Evolutionary conservation across 345 rosid species (phyloP).

Genomic region (Brassica rapa): DNA sequence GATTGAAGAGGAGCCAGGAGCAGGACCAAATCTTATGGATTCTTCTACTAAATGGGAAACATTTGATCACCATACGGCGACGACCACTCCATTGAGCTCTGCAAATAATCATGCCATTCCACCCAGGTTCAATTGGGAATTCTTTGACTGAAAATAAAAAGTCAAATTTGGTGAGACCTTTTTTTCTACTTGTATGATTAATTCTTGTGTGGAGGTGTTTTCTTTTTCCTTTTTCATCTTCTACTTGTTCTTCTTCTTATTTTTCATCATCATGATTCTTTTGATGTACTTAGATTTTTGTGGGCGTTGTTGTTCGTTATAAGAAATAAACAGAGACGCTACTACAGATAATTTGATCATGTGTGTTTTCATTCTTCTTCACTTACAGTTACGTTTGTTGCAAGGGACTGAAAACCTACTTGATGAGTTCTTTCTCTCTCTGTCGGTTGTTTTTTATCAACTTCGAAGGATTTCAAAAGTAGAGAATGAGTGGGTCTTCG

Average conservation of each 20-base stretch:
- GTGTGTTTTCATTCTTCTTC: conserved; percentile 1
- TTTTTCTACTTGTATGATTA: conserved; percentile 26
- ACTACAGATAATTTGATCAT: conserved; percentile 29
- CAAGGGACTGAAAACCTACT: conserved; percentile 32
- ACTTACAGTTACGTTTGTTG: conserved; percentile 14
- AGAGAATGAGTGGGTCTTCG: conserved; percentile 35
- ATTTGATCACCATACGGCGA: conserved; percentile 57
- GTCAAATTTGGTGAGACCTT: conserved; percentile 19
- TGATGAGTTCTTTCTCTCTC: conserved; percentile 23
- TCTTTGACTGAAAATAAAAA: conserved; percentile 54
- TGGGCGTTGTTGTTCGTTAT: conserved; percentile 41
- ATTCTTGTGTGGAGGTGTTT: conserved; percentile 64
- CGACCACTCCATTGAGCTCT: conserved; percentile 40
- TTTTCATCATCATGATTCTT: conserved; percentile 58
- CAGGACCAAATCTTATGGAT: conserved; percentile 51
- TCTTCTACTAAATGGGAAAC: conserved; percentile 89
- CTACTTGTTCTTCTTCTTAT: conserved; percentile 31
- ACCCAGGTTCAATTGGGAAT: conserved; percentile 91
- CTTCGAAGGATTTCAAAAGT: conserved; percentile 19
- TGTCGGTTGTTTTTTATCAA: conserved; percentile 28
- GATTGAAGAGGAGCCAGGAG: conserved; percentile 46
- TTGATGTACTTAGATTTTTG: conserved; percentile 74
- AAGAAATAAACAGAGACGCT: conserved; percentile 59
- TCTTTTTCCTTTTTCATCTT: conserved; percentile 47
- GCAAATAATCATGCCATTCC: conserved; percentile 45